Conservation (phyloP, 805 yeast species). For the Wickerhamomyces canadensis region DNA sequence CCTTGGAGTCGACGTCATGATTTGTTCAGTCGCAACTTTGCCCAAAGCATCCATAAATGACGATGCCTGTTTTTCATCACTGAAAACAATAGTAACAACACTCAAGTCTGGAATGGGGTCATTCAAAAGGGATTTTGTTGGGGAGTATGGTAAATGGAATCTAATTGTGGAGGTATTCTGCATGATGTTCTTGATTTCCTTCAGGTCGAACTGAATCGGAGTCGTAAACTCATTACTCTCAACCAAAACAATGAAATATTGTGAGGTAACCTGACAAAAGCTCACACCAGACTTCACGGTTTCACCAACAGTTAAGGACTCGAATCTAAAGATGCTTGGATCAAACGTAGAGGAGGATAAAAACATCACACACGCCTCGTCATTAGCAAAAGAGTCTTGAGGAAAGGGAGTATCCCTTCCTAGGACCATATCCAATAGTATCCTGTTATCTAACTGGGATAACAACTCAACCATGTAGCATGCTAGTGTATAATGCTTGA, state of each 20-base stretch:
- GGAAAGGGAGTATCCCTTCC: background rate
- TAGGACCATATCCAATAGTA: slow-evolving; percentile 1
- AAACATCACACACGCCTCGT: slow-evolving; percentile 11
- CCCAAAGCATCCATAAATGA: background rate
- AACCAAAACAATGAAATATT: slow-evolving; percentile 10
- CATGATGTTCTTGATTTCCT: slow-evolving; percentile 4
- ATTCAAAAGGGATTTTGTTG: slow-evolving; percentile 11
- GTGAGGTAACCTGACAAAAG: slow-evolving; percentile 10
- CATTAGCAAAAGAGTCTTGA: slow-evolving; percentile 14
- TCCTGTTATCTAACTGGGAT: slow-evolving; percentile 13
- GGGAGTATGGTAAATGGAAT: slow-evolving; percentile 4
- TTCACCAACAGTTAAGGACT: slow-evolving; percentile 5
- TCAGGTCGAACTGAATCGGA: slow-evolving; percentile 17
- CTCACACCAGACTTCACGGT: slow-evolving; percentile 5
- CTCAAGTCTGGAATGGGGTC: slow-evolving; percentile 3
- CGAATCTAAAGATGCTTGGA: slow-evolving; percentile 7
- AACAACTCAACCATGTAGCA: slow-evolving; percentile 19
- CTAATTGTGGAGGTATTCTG: background rate
- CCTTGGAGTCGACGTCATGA: slow-evolving; percentile 10
- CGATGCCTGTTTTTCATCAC: background rate
- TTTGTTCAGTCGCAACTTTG: background rate
- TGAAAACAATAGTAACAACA: slow-evolving; percentile 4
- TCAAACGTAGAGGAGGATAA: slow-evolving; percentile 4
- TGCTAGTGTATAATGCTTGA: slow-evolving; percentile 12
- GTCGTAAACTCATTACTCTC: slow-evolving; percentile 14